Conservation (phyloP, 306 rosid genomes). For the Benincasa hispida region DNA sequence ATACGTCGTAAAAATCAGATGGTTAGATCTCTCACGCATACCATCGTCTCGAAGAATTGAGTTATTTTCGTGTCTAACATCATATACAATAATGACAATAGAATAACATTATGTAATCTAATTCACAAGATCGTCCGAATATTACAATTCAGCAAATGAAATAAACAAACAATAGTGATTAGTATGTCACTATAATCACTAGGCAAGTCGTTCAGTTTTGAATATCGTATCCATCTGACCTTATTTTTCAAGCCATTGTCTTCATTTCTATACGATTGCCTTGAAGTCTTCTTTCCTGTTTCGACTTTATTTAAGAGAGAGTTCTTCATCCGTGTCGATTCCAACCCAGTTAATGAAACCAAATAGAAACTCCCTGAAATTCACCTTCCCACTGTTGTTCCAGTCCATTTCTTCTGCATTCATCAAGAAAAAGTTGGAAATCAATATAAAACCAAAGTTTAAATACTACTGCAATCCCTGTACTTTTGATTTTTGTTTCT, state of each 20-base stretch:
- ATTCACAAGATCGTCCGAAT: background rate
- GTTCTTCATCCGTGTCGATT: constrained; percentile 52
- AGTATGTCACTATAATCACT: background rate
- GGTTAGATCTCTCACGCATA: background rate
- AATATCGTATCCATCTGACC: background rate
- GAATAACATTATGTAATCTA: background rate
- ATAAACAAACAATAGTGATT: background rate
- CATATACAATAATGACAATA: background rate
- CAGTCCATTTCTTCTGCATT: constrained; percentile 76
- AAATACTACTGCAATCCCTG: no score
- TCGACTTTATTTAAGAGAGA: constrained; percentile 9
- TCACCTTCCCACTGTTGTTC: constrained; percentile 67
- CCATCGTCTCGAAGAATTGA: background rate
- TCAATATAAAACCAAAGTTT: background rate
- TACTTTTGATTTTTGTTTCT: background rate
- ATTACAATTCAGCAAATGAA: background rate
- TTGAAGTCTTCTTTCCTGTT: background rate
- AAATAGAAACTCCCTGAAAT: constrained; percentile 74
- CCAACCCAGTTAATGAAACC: constrained; percentile 81
- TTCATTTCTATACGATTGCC: background rate
- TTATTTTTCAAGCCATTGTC: background rate
- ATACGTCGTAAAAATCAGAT: no score
- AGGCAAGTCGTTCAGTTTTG: background rate
- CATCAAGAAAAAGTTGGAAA: background rate
- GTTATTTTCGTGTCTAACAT: no score